Conservation (phyloP, 2,329 filamentous ascomycete genomes). For the Cladosporium phlei region DNA sequence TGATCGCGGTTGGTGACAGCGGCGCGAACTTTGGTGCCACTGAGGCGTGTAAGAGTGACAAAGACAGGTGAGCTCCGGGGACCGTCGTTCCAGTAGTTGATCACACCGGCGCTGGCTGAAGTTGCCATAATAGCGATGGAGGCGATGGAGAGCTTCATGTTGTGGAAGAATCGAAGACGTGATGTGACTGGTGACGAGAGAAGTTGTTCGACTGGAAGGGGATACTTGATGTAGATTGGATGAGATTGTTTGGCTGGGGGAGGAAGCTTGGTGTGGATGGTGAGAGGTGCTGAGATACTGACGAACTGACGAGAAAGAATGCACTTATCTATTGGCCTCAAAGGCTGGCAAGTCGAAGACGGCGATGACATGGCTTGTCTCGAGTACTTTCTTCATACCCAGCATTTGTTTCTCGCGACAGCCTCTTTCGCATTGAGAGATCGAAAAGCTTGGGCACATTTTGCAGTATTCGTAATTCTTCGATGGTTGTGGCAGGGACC, state of each 20-base stretch:
- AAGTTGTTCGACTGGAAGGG: not conserved
- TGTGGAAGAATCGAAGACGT: not conserved
- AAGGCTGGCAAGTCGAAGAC: constrained; percentile 2
- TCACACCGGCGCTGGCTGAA: constrained; percentile 15
- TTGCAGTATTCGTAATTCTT: not conserved
- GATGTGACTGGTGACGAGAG: not conserved
- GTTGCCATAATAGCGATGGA: constrained; percentile 15
- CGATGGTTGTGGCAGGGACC: not conserved
- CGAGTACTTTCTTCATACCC: constrained; percentile 9
- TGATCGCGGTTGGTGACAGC: constrained; percentile 24
- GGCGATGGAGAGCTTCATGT: constrained; percentile 10
- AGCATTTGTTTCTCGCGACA: constrained; percentile 12
- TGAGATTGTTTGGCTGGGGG: not conserved
- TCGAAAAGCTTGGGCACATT: not conserved
- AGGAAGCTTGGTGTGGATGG: not conserved
- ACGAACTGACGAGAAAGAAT: not conserved
- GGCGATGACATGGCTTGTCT: constrained; percentile 9
- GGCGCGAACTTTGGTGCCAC: constrained; percentile 23
- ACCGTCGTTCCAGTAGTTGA: constrained; percentile 20
- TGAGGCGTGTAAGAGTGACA: constrained; percentile 17
- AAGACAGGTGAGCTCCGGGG: constrained; percentile 18
- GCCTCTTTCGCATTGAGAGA: constrained; percentile 1
- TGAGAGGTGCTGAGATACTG: not conserved
- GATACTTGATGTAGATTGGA: not conserved
- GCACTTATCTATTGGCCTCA: constrained; percentile 4